phyloP scores from a whole-genome alignment of 768 basidiomycete genomes.

The Termitomyces heimii region DNA sequence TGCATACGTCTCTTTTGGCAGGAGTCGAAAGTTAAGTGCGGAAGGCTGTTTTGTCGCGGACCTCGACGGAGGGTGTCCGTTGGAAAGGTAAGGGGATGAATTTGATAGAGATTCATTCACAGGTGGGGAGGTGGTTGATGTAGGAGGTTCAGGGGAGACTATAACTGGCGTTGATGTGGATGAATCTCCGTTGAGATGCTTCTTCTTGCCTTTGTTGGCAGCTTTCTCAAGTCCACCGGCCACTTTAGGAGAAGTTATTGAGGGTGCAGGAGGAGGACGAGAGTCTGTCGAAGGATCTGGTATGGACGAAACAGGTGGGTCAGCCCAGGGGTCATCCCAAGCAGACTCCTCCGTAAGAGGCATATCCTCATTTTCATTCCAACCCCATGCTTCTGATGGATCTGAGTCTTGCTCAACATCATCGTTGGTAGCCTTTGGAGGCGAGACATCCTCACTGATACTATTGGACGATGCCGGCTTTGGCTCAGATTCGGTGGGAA shows the following conservation, averaged over 20 bases:
- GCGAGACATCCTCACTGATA: conserved; percentile 1
- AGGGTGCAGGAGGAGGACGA: conserved; percentile 23
- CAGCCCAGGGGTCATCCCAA: conserved; percentile 72
- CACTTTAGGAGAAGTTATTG: conserved; percentile 37
- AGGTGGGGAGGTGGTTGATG: neutral
- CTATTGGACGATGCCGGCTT: conserved; percentile 11
- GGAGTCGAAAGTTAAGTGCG: conserved; percentile 12
- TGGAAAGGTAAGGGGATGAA: conserved; percentile 4
- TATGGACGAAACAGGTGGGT: conserved; percentile 24
- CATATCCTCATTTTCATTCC: conserved; percentile 52
- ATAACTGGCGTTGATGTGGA: conserved; percentile 15
- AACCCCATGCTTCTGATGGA: conserved; percentile 68
- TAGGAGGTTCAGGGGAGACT: conserved; percentile 13
- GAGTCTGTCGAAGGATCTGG: conserved; percentile 18
- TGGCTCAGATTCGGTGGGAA: conserved; percentile 14
- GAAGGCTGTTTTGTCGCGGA: conserved; percentile 22
- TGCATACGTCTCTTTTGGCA: conserved; percentile 48
- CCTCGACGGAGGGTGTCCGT: conserved; percentile 9
- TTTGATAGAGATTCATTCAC: conserved; percentile 5
- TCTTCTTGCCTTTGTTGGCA: conserved; percentile 48
- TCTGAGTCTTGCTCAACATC: conserved; percentile 30
- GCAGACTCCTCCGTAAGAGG: conserved; percentile 35
- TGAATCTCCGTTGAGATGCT: conserved; percentile 24
- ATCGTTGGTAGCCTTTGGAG: conserved; percentile 8
- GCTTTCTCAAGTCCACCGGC: conserved; percentile 56